These are phyloP conservation scores for Saccharomyces cerevisiae DNA, from an alignment of 805 yeast genomes.

Conservation along the genomic window DNA sequence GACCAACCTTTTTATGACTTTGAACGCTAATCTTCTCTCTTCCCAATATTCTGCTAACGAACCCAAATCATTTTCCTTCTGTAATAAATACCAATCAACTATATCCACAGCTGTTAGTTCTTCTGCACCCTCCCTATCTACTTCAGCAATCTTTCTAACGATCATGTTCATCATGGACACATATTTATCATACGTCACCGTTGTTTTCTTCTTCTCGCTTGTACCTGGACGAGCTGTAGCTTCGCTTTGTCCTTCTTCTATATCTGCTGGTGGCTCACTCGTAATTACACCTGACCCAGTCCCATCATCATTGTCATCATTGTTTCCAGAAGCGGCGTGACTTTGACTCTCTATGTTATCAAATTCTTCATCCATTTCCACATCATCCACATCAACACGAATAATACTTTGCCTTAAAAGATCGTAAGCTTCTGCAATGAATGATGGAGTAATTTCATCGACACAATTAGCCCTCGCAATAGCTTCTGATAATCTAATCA, in stretches of 20 bases:
- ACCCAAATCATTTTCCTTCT: constrained; percentile 60
- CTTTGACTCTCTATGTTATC: constrained; percentile 8
- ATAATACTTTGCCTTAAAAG: constrained; percentile 84
- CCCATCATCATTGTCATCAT: constrained; percentile 11
- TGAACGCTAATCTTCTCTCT: constrained; percentile 64
- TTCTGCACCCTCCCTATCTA: constrained; percentile 41
- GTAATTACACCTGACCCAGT: constrained; percentile 7
- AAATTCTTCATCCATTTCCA: constrained; percentile 68
- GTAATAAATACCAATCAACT: constrained; percentile 73
- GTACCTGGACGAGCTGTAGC: constrained; percentile 4
- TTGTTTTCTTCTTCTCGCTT: constrained; percentile 33
- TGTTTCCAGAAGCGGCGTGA: constrained; percentile 8
- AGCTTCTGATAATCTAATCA: constrained; percentile 90
- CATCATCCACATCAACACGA: constrained; percentile 88
- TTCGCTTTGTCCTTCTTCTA: not conserved
- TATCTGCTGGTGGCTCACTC: constrained; percentile 1
- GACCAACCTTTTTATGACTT: constrained; percentile 75
- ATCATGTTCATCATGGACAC: constrained; percentile 74
- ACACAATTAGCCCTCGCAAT: constrained; percentile 96
- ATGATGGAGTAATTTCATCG: constrained; percentile 71
- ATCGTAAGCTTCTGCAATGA: constrained; percentile 90
- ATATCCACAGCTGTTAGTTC: constrained; percentile 65
- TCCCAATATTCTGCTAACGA: constrained; percentile 62
- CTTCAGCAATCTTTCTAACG: constrained; percentile 56
- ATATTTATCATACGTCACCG: constrained; percentile 80